These are phyloP conservation scores for Globisporangium lucens DNA, from an alignment of 352 stramenopile genomes.

Conservation along the genomic window DNA sequence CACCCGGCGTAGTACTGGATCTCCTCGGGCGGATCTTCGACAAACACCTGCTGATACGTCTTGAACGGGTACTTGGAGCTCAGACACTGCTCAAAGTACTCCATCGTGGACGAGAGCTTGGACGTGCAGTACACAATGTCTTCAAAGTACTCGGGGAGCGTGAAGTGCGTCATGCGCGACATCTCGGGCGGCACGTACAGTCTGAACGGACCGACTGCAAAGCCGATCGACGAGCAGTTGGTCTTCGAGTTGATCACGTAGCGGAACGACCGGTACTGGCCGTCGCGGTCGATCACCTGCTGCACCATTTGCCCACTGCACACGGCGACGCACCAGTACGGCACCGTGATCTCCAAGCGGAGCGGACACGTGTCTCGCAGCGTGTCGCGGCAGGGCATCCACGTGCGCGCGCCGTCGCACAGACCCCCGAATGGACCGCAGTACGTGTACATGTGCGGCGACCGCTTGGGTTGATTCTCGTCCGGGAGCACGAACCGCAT, in stretches of 20 bases:
- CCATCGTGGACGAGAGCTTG: constrained; percentile 68
- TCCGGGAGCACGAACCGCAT: constrained; percentile 74
- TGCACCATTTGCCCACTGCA: constrained; percentile 84
- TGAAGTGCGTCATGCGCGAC: constrained; percentile 83
- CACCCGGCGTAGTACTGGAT: constrained; percentile 64
- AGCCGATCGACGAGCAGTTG: constrained; percentile 77
- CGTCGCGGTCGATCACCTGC: constrained; percentile 62
- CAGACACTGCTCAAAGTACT: constrained; percentile 74
- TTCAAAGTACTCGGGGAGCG: constrained; percentile 71
- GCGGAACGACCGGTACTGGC: constrained; percentile 62
- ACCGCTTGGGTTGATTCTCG: constrained; percentile 63
- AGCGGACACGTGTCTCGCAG: constrained; percentile 70
- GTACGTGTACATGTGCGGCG: constrained; percentile 86
- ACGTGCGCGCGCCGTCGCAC: constrained; percentile 78
- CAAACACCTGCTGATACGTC: constrained; percentile 86
- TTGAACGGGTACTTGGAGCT: constrained; percentile 79
- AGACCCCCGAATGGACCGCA: constrained; percentile 77
- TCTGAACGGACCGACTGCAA: constrained; percentile 75
- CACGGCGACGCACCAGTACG: constrained; percentile 78
- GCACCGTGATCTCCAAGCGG: constrained; percentile 74
- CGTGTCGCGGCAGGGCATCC: constrained; percentile 83
- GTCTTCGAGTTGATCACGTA: constrained; percentile 83
- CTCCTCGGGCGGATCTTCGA: constrained; percentile 77
- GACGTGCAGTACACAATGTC: constrained; percentile 73
- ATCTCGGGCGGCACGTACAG: constrained; percentile 75